phyloP scores from a whole-genome alignment of 1,284 basidiomycete genomes.

The Puccinia coronata region DNA sequence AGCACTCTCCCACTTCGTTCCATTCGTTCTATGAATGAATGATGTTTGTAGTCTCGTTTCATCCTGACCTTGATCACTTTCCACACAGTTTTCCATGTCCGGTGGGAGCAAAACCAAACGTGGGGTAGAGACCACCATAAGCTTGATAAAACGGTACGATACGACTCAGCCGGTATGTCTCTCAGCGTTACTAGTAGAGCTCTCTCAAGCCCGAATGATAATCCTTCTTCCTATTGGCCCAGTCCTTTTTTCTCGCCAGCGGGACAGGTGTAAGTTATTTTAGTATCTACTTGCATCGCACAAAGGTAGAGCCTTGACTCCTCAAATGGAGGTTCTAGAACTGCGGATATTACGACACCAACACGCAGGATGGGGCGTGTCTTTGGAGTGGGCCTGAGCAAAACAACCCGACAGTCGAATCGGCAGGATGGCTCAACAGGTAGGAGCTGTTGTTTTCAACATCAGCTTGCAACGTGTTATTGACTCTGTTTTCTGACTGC shows the following conservation, averaged over 20 bases:
- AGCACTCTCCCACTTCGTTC: too few species aligned
- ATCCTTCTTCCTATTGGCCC: neutral
- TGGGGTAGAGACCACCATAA: too few species aligned
- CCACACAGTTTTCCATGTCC: neutral
- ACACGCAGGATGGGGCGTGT: constrained; percentile 2
- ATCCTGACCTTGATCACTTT: neutral
- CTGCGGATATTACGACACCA: constrained; percentile 19
- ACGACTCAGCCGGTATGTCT: neutral
- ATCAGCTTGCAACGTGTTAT: too few species aligned
- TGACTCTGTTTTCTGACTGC: neutral
- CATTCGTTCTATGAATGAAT: too few species aligned
- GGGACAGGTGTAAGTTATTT: constrained; percentile 20
- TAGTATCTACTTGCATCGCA: neutral
- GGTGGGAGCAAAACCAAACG: too few species aligned
- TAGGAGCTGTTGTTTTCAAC: neutral
- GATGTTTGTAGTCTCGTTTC: neutral
- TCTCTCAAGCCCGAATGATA: neutral
- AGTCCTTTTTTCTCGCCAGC: neutral
- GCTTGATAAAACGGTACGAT: constrained; percentile 17
- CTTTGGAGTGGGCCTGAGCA: constrained; percentile 34
- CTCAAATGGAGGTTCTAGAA: neutral
- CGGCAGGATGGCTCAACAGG: constrained; percentile 37
- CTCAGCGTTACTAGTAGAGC: neutral
- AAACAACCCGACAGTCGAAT: neutral
- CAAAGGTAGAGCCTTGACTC: neutral